Base-by-base conservation (phyloP, 495 filamentous ascomycete species). In the Hamigera avellanea region DNA sequence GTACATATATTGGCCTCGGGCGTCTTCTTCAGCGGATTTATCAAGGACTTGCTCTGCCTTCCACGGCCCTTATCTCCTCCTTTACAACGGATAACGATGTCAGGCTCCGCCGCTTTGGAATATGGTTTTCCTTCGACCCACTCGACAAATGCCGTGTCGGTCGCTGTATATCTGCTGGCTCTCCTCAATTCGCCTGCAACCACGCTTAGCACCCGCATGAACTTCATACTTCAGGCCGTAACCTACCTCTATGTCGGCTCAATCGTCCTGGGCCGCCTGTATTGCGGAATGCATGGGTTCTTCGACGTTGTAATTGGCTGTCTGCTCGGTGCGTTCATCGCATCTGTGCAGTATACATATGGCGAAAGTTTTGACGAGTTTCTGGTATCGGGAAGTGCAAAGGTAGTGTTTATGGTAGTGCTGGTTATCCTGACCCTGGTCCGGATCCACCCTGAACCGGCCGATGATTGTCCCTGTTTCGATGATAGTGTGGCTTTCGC, bases 221-320 rank as follows among this genome's bases (percentile, higher is more conserved):
- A 66, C 35, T 26, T 78, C n/a, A 49, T 71, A 4, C 62, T 86
- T 23, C 78, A 91, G 49, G 53, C 44, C 2, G 50, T 83, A 6
- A 76, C 78, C 8, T 93, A 87, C 55, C 72, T 80, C 35, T 98
- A 96, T 49, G 85, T 83, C 8, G 54, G 75, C n/a, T 94, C 88
- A 15, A 95, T 98, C 44, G 67, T 94, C 17, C 48, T 96, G 36
- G 91, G 91, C 14, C 75, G 91, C 31, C 61, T 98, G 15, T 96
- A 96, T 61, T 96, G 91, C 52, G 91, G 91, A 34, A 98, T 98
- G 91, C 91, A 98, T 61, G 91, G 91, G 25, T 91, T 98, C 59
- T 64, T 94, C 27, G 91, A 98, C 56, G 84, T 93, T 9, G 58
- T 85, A 10, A 52, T 88, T 43, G 91, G 91, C 2, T 81, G 75